Conservation (phyloP, 2,329 filamentous ascomycete species). For the Talaromyces sp. region DNA sequence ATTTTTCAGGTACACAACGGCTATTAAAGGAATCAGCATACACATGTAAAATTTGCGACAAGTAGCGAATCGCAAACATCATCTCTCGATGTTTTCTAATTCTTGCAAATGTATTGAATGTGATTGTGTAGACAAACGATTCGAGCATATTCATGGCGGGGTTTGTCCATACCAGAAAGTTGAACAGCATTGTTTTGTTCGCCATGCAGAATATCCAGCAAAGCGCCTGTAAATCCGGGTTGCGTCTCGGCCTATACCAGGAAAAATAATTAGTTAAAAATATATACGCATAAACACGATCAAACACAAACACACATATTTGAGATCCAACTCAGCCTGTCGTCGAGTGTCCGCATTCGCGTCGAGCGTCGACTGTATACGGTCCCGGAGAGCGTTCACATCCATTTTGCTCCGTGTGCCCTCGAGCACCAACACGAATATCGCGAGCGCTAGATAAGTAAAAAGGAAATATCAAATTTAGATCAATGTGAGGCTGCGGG, state of each 20-base stretch:
- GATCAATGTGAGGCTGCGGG: background rate
- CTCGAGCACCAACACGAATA: constrained; percentile 30
- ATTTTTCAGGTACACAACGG: constrained; percentile 97
- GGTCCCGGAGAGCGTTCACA: constrained; percentile 58
- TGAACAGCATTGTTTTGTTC: constrained; percentile 83
- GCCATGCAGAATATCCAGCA: constrained; percentile 83
- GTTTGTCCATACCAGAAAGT: constrained; percentile 69
- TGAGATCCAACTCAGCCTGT: constrained; percentile 62
- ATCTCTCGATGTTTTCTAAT: too few species aligned
- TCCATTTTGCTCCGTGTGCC: constrained; percentile 47
- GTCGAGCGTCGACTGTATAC: constrained; percentile 63
- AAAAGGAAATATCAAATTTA: too few species aligned
- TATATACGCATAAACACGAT: background rate
- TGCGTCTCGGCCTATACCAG: constrained; percentile 76
- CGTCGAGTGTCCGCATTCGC: constrained; percentile 59
- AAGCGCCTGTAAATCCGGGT: constrained; percentile 82
- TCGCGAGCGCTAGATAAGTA: background rate
- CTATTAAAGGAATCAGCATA: constrained; percentile 44
- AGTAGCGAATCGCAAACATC: background rate
- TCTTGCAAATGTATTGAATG: background rate
- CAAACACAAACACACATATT: constrained; percentile 52
- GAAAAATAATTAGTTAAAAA: constrained; percentile 14
- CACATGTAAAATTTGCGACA: background rate
- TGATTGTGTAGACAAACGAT: background rate
- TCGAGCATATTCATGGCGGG: constrained; percentile 18